Base-by-base conservation (phyloP, 345 rosid genomes). In the Gossypium thurberi region DNA sequence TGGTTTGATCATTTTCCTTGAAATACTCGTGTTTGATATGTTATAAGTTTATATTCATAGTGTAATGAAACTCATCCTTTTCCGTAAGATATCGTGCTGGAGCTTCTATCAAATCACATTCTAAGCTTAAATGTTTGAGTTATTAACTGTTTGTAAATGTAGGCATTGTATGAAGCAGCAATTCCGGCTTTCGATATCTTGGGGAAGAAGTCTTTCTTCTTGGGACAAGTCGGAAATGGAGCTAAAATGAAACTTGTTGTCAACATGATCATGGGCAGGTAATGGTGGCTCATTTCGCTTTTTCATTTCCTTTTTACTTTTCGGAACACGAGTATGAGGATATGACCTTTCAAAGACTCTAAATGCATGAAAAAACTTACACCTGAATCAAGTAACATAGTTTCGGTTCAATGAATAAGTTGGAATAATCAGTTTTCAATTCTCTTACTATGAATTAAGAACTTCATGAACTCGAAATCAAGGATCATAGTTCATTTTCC, bases 221-320 rank as follows among this genome's bases (percentile, higher is more conserved):
- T 94, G 79, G 98, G 98, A 73, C 83, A 87, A 76, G 84, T 94
- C 60, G 99, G 98, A n/a, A 94, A 94, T 64, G 99, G 97, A 77
- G 97, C 98, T 60, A 94, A 89, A 58, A 92, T 92, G 97, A 94
- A 94, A 78, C 95, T 92, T 72, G 89, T 92, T 42, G 98, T 94
- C 66, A 94, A 94, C 86, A 90, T 94, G 99, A 85, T 94, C 73
- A 92, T 94, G 97, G 99, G 98, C 79, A 87, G 97, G 98, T 94
- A 82, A 76, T 33, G 55, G 18, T 15, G 75, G 62, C 48, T 9
- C n/a, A 63, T 12, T 37, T 58, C 2, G 4, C 12, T 46, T 9
- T 33, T 46, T 46, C 13, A 2, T 59, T 15, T 10, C 4, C 10
- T 44, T 25, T 25, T 47, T 33, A 33, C 60, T 10, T 21, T 9